Conservation (phyloP, 176 grass and related monocot genomes). For the Oryza punctata region DNA sequence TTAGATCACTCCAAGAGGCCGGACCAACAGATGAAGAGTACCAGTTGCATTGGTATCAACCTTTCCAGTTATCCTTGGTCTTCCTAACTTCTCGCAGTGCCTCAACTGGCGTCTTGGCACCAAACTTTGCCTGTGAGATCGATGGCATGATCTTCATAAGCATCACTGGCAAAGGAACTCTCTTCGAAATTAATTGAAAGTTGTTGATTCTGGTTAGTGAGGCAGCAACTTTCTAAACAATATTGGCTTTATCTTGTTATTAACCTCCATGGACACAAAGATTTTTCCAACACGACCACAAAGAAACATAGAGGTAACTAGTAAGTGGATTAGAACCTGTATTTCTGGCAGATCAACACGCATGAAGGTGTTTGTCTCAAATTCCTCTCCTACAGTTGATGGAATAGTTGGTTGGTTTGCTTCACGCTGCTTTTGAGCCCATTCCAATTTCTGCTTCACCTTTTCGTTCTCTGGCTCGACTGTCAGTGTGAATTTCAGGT, state of each 20-base stretch:
- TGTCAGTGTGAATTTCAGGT: constrained; percentile 75
- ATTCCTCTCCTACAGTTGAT: constrained; percentile 86
- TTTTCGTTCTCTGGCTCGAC: constrained; percentile 84
- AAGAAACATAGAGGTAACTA: not conserved
- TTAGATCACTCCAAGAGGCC: constrained; percentile 20
- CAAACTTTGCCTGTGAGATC: constrained; percentile 66
- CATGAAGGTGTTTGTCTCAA: constrained; percentile 95
- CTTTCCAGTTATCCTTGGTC: constrained; percentile 92
- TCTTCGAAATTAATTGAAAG: not conserved
- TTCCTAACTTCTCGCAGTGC: constrained; percentile 73
- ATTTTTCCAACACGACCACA: not conserved
- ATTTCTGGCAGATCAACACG: constrained; percentile 82
- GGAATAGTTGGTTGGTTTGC: constrained; percentile 68
- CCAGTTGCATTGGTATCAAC: constrained; percentile 44
- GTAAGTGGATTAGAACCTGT: constrained; percentile 53
- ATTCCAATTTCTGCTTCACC: constrained; percentile 74
- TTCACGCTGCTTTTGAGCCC: constrained; percentile 70
- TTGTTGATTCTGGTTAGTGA: not conserved
- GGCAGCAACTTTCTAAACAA: not conserved
- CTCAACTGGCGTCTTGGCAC: constrained; percentile 56
- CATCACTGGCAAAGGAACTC: constrained; percentile 8
- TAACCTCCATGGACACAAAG: not conserved
- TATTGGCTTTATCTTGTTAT: not conserved
- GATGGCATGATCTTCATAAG: not conserved
- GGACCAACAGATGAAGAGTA: constrained; percentile 9